Evolutionary conservation across 176 grass and related monocot species (phyloP).

Genomic region (Chrysopogon serrulatus): DNA sequence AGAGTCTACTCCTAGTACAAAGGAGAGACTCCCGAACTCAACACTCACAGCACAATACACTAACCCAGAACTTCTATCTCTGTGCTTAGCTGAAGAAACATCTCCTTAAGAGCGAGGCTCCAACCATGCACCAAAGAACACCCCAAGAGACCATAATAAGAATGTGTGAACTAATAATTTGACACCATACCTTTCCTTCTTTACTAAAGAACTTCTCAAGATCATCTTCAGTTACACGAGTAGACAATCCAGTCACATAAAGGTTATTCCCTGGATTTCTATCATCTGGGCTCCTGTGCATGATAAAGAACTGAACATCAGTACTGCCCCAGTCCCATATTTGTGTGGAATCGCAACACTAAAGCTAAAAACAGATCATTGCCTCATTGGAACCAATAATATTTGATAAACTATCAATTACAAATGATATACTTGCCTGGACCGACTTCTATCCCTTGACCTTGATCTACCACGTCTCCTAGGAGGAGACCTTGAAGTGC

Average conservation of each 20-base stretch:
- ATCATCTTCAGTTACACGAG: constrained; percentile 54
- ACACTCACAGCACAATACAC: background rate
- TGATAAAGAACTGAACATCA: constrained; percentile 18
- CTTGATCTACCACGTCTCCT: constrained; percentile 47
- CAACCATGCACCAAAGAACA: background rate
- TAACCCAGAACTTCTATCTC: background rate
- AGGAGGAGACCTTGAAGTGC: constrained; percentile 53
- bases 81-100: background rate
- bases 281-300: constrained; percentile 50
- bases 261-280: constrained; percentile 95
- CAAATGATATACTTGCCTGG: constrained; percentile 50
- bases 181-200: constrained; percentile 69
- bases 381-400: background rate
- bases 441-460: constrained; percentile 81
- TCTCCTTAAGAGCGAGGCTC: background rate
- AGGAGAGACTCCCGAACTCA: background rate
- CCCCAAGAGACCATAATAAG: background rate
- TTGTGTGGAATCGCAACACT: background rate
- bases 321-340: background rate
- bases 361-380: background rate
- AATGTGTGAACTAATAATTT: background rate
- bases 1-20: background rate
- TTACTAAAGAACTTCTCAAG: constrained; percentile 90
- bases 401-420: constrained; percentile 5
- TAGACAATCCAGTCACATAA: constrained; percentile 94